Percentiles rank a stretch among this genome's conserved stretches.
phyloP scores from a whole-genome alignment of 2,329 filamentous ascomycete species.

The Sporothrix luriei region DNA sequence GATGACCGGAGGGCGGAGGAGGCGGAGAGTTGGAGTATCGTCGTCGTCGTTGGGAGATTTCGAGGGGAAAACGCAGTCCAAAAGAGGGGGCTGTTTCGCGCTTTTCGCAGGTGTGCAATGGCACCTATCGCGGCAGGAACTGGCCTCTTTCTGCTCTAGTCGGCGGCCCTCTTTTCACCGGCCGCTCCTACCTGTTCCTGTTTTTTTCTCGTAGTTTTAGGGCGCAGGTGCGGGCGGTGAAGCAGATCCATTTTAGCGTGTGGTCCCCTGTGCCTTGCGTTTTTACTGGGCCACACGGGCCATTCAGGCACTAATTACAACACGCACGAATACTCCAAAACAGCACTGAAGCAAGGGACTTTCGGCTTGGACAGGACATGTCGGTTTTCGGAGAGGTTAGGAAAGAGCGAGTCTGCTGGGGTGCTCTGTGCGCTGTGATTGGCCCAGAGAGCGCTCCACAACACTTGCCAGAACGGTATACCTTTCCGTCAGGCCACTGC shows the following conservation, averaged over 20 bases:
- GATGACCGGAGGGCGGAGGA: conserved; percentile 1
- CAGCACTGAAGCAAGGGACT: neutral
- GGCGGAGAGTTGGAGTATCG: neutral
- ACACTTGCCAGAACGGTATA: conserved; percentile 1
- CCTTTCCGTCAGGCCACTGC: neutral
- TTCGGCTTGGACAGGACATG: conserved; percentile 30
- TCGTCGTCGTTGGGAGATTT: neutral
- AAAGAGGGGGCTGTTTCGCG: conserved; percentile 17
- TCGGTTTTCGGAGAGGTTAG: conserved; percentile 35
- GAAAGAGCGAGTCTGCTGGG: conserved; percentile 28
- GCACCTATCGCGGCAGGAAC: conserved; percentile 5
- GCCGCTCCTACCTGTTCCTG: neutral
- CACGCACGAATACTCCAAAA: neutral
- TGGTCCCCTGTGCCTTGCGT: neutral
- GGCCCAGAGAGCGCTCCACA: neutral
- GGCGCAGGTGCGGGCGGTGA: conserved; percentile 22
- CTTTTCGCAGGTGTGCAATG: conserved; percentile 5
- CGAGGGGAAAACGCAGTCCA: conserved; percentile 5
- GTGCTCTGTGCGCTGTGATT: conserved; percentile 24
- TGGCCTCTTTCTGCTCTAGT: no score
- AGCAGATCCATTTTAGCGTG: conserved; percentile 12
- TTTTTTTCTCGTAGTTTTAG: conserved; percentile 17
- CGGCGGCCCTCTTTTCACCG: conserved; percentile 34
- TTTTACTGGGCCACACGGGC: conserved; percentile 25
- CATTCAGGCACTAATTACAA: conserved; percentile 18